A percentile compares a stretch with the other conserved stretches of the same genome.
phyloP scores from a whole-genome alignment of 1,284 basidiomycete species.

The Rhizopogon parksii region DNA sequence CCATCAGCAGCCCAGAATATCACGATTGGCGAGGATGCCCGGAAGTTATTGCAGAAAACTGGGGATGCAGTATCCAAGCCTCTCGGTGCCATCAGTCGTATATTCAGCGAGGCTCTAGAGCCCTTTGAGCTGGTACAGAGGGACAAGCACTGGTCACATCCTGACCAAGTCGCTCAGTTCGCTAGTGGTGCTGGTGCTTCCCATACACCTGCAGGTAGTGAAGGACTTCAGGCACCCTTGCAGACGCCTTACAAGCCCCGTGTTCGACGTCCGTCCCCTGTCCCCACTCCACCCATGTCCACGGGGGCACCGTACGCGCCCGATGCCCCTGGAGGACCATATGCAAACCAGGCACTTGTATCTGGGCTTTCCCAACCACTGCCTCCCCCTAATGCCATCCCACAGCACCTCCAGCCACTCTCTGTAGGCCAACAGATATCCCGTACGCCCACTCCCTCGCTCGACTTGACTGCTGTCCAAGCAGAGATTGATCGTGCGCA shows the following conservation, averaged over 20 bases:
- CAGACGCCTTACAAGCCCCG: slow-evolving; percentile 72
- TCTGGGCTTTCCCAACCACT: slow-evolving; percentile 33
- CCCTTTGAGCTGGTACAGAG: slow-evolving; percentile 46
- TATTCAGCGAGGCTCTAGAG: slow-evolving; percentile 76
- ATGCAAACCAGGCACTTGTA: slow-evolving; percentile 28
- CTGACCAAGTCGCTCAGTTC: slow-evolving; percentile 31
- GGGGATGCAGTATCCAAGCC: slow-evolving; percentile 86
- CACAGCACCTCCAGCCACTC: slow-evolving; percentile 40
- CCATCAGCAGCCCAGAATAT: slow-evolving; percentile 33
- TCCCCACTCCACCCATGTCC: slow-evolving; percentile 19
- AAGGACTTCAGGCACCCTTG: slow-evolving; percentile 31
- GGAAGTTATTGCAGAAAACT: slow-evolving; percentile 77
- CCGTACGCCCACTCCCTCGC: slow-evolving; percentile 60
- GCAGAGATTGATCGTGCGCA: slow-evolving; percentile 76
- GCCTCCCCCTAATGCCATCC: slow-evolving; percentile 22
- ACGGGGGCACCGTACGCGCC: slow-evolving; percentile 14
- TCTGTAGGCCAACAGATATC: slow-evolving; percentile 39
- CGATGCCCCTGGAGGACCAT: slow-evolving; percentile 26
- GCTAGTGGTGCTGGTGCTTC: slow-evolving; percentile 19
- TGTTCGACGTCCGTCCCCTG: slow-evolving; percentile 46
- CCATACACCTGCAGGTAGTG: slow-evolving; percentile 35
- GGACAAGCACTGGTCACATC: slow-evolving; percentile 30
- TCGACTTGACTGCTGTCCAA: slow-evolving; percentile 66
- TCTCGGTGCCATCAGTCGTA: slow-evolving; percentile 77
- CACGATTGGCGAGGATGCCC: slow-evolving; percentile 71